Percentiles rank a stretch among this genome's conserved stretches.
These are phyloP conservation scores for Sporisorium reilianum DNA, from an alignment of 1,284 basidiomycete genomes.

Conservation along the genomic window DNA sequence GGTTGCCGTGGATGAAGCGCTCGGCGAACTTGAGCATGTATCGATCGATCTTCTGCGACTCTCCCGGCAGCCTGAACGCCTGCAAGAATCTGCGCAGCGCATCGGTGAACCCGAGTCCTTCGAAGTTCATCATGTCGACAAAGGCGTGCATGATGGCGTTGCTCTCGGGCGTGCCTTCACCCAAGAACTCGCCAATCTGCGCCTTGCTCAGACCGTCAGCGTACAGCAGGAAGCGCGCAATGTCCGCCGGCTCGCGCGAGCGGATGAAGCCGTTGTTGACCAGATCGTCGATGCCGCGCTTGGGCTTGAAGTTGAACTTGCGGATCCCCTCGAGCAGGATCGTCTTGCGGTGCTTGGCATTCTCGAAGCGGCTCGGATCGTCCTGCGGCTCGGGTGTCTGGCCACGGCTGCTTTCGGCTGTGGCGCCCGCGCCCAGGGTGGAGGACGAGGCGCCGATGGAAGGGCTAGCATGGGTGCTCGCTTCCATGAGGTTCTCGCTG, in stretches of 20 bases:
- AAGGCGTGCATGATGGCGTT: constrained; percentile 69
- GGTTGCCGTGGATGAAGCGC: constrained; percentile 66
- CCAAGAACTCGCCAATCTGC: constrained; percentile 97
- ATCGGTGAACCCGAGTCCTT: constrained; percentile 62
- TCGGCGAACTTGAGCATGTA: constrained; percentile 70
- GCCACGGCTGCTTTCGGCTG: constrained; percentile 29
- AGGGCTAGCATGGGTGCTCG: constrained; percentile 27
- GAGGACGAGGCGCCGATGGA: constrained; percentile 9
- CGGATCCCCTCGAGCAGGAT: constrained; percentile 93
- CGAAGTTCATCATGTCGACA: constrained; percentile 69
- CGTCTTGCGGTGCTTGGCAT: constrained; percentile 96
- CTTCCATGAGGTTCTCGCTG: constrained; percentile 49
- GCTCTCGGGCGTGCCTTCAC: constrained; percentile 71
- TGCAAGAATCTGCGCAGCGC: constrained; percentile 67
- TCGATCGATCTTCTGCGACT: constrained; percentile 69
- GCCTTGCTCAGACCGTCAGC: constrained; percentile 95
- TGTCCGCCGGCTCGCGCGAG: constrained; percentile 79
- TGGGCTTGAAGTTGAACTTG: constrained; percentile 97
- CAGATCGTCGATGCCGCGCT: constrained; percentile 87
- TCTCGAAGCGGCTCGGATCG: constrained; percentile 93
- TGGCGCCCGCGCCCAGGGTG: constrained; percentile 10
- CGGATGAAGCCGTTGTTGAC: constrained; percentile 89
- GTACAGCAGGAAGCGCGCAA: constrained; percentile 86
- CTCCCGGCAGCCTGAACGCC: constrained; percentile 68
- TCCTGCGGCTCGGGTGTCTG: constrained; percentile 72